Evolutionary conservation across 192 early-diverging fungal genomes (phyloP).

Genomic region (Entrophospora sp.): DNA sequence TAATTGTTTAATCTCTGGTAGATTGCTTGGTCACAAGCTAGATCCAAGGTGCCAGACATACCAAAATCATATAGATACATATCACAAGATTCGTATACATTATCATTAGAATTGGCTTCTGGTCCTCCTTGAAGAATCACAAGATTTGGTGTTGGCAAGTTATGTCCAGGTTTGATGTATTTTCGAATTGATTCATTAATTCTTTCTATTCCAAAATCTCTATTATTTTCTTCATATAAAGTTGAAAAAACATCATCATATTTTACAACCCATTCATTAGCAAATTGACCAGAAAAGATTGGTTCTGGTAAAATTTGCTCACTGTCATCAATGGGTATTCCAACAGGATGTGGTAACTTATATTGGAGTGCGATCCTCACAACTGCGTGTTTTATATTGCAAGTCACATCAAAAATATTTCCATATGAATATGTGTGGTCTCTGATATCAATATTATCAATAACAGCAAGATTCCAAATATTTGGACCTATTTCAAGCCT

Average conservation of each 20-base stretch:
- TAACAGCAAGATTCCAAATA: constrained; percentile 7
- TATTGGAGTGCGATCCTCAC: neutral
- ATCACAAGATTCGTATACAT: neutral
- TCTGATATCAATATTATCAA: constrained; percentile 4
- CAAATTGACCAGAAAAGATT: neutral
- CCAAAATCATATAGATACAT: neutral
- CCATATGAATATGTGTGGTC: neutral
- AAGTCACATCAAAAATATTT: neutral
- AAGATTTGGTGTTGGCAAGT: neutral
- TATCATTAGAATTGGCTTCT: neutral
- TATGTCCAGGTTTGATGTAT: neutral
- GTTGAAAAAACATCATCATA: neutral
- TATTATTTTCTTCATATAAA: neutral
- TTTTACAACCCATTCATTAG: no score
- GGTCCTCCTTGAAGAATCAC: neutral
- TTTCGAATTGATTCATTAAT: neutral
- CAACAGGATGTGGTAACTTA: neutral
- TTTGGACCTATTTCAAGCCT: neutral
- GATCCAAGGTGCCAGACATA: neutral
- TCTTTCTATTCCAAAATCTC: neutral
- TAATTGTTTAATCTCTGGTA: neutral
- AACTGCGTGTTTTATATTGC: neutral
- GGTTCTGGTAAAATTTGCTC: neutral
- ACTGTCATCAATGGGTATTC: neutral
- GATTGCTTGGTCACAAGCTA: neutral